A percentile compares a stretch with the other conserved stretches of the same genome.
These are phyloP conservation scores for Epichloe amarillans DNA, from an alignment of 2,329 filamentous ascomycete genomes.

Conservation along the genomic window DNA sequence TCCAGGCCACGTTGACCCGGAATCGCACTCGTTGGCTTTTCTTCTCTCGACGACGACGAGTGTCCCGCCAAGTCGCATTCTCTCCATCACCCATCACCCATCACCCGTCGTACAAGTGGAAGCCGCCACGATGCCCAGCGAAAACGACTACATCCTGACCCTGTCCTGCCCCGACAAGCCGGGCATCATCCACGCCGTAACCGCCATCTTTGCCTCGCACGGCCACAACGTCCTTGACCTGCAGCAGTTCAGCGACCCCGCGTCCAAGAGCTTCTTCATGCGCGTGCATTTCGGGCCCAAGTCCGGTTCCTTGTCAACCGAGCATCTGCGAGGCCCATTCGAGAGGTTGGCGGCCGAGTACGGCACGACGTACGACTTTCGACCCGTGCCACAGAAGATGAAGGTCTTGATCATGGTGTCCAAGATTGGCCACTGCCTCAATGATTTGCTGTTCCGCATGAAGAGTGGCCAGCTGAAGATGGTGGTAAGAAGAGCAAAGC, in stretches of 20 bases:
- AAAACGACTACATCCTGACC: conserved; percentile 57
- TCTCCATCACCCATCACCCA: background rate
- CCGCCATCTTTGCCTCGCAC: conserved; percentile 59
- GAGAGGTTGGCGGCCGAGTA: conserved; percentile 47
- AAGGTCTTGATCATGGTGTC: conserved; percentile 79
- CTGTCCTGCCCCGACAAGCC: conserved; percentile 75
- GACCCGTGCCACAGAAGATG: conserved; percentile 54
- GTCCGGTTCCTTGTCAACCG: conserved; percentile 30
- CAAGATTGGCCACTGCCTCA: conserved; percentile 77
- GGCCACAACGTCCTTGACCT: conserved; percentile 72
- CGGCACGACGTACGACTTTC: conserved; percentile 58
- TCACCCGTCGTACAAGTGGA: too few species aligned
- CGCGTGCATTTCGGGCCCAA: conserved; percentile 66
- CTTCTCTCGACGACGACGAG: background rate
- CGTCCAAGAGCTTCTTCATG: conserved; percentile 73
- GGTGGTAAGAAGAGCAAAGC: conserved; percentile 25
- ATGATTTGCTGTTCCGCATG: conserved; percentile 70
- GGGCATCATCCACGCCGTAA: conserved; percentile 76
- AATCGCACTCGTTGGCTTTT: background rate
- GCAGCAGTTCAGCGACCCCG: conserved; percentile 70
- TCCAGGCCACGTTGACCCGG: too few species aligned
- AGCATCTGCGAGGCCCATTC: conserved; percentile 43
- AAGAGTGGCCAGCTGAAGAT: conserved; percentile 62
- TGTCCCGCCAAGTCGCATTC: too few species aligned
- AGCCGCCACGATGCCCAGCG: conserved; percentile 17